Conservation (phyloP, 345 rosid genomes). For the Murraya paniculata region DNA sequence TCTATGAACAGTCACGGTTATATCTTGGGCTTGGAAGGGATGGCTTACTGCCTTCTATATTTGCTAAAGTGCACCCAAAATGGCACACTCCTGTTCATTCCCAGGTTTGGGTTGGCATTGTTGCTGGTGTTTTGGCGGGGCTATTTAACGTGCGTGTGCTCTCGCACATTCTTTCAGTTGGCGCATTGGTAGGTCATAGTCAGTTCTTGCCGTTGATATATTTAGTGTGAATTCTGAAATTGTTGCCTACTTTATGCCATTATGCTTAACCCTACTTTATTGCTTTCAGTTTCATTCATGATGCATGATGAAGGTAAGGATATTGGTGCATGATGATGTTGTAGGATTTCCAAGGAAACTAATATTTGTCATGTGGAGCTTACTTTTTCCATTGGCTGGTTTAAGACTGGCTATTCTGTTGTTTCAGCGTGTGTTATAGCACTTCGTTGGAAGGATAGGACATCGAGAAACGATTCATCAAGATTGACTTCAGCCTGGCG, state of each 20-base stretch:
- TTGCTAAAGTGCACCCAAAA: conserved; percentile 79
- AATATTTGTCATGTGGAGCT: conserved; percentile 10
- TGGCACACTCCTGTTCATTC: conserved; percentile 86
- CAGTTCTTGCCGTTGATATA: neutral
- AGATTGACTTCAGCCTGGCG: conserved; percentile 58
- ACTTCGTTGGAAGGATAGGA: conserved; percentile 74
- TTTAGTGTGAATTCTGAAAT: conserved; percentile 1
- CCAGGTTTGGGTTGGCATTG: conserved; percentile 92
- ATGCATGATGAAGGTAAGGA: neutral
- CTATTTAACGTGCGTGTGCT: conserved; percentile 74
- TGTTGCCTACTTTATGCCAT: conserved; percentile 1
- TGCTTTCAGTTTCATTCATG: neutral
- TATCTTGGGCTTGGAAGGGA: conserved; percentile 96
- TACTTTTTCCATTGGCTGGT: conserved; percentile 17
- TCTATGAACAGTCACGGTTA: conserved; percentile 69
- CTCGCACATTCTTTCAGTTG: conserved; percentile 94
- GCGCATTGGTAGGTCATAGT: conserved; percentile 68
- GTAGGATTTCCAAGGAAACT: neutral
- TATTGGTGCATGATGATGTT: neutral
- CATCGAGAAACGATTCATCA: conserved; percentile 39
- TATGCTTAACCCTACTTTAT: neutral
- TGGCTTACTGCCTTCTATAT: conserved; percentile 85
- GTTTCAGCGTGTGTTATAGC: conserved; percentile 90
- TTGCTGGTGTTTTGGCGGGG: conserved; percentile 78
- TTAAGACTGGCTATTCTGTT: conserved; percentile 97